These are phyloP conservation scores for Cucumis sativus DNA, from an alignment of 306 rosid species.

Conservation along the genomic window DNA sequence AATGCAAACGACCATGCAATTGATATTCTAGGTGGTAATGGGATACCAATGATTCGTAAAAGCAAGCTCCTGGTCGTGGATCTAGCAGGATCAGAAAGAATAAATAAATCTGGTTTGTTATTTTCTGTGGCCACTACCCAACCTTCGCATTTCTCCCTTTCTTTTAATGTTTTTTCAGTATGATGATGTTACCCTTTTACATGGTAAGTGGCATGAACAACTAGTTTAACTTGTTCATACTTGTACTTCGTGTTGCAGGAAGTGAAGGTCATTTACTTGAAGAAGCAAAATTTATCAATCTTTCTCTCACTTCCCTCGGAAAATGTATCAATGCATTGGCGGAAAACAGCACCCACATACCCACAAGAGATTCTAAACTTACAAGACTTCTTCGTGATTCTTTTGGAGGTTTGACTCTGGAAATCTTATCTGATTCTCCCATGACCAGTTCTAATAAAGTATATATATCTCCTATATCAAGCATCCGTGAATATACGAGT, in stretches of 20 bases:
- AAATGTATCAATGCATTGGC: conserved; percentile 78
- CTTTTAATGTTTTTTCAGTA: background rate
- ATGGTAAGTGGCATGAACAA: background rate
- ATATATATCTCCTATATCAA: background rate
- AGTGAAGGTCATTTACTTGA: conserved; percentile 61
- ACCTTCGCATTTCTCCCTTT: background rate
- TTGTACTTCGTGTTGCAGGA: conserved; percentile 28
- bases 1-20: conserved; percentile 15
- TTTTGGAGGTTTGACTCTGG: conserved; percentile 44
- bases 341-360: conserved; percentile 52
- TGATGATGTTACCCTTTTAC: background rate
- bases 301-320: conserved; percentile 64
- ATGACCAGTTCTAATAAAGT: background rate
- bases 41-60: conserved; percentile 35
- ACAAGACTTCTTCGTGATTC: conserved; percentile 76
- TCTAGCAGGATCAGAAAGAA: conserved; percentile 72
- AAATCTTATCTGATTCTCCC: conserved; percentile 5
- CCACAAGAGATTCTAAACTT: conserved; percentile 64
- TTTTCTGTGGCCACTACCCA: background rate
- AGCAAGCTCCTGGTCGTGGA: conserved; percentile 66
- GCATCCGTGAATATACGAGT: background rate
- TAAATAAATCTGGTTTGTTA: conserved; percentile 54
- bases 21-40: conserved; percentile 16
- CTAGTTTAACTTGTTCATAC: background rate
- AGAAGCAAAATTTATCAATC: conserved; percentile 66